Evolutionary conservation across 805 yeast genomes (phyloP).

Genomic region (Debaryomyces tyrocola): DNA sequence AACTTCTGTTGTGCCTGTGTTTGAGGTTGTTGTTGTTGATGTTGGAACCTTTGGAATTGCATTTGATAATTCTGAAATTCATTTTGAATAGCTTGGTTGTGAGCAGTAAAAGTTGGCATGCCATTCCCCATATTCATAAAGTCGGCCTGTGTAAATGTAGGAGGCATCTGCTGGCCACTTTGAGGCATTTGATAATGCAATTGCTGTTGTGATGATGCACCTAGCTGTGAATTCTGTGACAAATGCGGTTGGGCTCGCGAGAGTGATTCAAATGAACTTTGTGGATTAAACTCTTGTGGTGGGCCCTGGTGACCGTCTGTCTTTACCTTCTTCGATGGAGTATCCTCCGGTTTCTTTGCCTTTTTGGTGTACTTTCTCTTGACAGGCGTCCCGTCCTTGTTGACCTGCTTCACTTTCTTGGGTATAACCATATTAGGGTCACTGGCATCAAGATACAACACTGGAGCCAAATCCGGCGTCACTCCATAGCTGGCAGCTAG

Average conservation of each 20-base stretch:
- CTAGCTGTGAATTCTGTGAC: conserved; percentile 28
- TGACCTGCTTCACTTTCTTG: conserved; percentile 31
- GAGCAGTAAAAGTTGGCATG: conserved; percentile 8
- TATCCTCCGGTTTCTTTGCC: conserved; percentile 65
- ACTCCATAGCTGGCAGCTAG: conserved; percentile 42
- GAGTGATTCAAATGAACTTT: background rate
- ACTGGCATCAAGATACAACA: conserved; percentile 34
- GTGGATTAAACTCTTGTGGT: background rate
- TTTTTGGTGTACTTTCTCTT: conserved; percentile 50
- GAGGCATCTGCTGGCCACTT: conserved; percentile 24
- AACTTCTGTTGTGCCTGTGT: conserved; percentile 18
- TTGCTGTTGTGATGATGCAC: conserved; percentile 65
- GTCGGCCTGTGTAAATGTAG: conserved; percentile 22
- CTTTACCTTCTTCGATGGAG: conserved; percentile 46
- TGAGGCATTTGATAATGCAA: conserved; percentile 40
- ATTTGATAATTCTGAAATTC: conserved; percentile 24
- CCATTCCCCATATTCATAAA: conserved; percentile 14
- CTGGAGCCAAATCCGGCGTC: conserved; percentile 41
- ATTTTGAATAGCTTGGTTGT: conserved; percentile 17
- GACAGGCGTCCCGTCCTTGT: conserved; percentile 41
- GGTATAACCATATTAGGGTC: conserved; percentile 39
- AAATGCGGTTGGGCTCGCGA: background rate
- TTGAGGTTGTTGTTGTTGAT: conserved; percentile 17
- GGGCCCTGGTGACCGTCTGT: conserved; percentile 15
- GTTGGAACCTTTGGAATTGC: conserved; percentile 28